A percentile compares a stretch with the other conserved stretches of the same genome.
Conservation (phyloP, 2,329 filamentous ascomycete species). For the Aureobasidium melanogenum region DNA sequence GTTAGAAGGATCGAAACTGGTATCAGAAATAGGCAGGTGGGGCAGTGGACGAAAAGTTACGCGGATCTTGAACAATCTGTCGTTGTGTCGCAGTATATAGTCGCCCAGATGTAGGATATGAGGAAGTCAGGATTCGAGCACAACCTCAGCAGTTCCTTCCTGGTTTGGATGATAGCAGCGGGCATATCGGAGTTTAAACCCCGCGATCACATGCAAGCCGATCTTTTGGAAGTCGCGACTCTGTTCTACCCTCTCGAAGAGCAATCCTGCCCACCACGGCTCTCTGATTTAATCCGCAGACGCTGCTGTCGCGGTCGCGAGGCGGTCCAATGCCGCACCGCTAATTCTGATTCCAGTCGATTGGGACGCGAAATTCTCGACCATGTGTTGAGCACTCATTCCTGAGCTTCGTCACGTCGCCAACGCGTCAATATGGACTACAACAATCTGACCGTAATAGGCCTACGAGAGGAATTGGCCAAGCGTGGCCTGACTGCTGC, state of each 20-base stretch:
- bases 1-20: constrained; percentile 15
- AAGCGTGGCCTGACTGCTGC: neutral
- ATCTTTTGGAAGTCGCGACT: neutral
- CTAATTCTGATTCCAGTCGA: neutral
- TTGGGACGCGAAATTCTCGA: neutral
- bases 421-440: neutral
- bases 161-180: neutral
- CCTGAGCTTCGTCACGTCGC: neutral
- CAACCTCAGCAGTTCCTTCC: neutral
- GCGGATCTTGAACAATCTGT: constrained; percentile 10
- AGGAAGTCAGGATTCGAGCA: too few relatives aligned
- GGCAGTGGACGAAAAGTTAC: constrained; percentile 12
- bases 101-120: too few relatives aligned
- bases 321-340: neutral
- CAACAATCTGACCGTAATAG: neutral
- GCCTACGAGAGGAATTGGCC: neutral
- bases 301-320: neutral
- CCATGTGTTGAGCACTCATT: neutral
- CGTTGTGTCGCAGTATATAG: constrained; percentile 1
- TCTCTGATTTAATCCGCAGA: neutral
- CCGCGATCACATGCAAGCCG: neutral
- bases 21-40: constrained; percentile 14
- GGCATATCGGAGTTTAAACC: neutral
- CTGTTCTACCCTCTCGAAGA: neutral
- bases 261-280: neutral